Evolutionary conservation across 1,284 basidiomycete genomes (phyloP).

Genomic region (Psilocybe mexicana): DNA sequence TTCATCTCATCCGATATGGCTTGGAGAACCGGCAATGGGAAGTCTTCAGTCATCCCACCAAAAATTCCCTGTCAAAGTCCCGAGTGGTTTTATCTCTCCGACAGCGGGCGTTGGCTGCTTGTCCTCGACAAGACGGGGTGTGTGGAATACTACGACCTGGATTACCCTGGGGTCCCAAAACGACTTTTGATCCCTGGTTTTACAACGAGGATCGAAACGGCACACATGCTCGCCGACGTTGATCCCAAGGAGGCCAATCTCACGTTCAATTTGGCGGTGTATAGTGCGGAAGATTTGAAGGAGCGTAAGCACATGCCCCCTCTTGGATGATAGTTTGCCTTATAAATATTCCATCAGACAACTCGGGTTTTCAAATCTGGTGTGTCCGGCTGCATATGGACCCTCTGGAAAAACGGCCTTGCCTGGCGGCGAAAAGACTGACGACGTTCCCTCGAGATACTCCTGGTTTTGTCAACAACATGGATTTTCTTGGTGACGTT

Average conservation of each 20-base stretch:
- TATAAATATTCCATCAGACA: background rate
- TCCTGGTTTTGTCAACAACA: background rate
- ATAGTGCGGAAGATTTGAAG: background rate
- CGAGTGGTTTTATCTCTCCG: background rate
- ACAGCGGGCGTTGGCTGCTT: constrained; percentile 3
- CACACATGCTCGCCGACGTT: background rate
- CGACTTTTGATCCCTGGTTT: background rate
- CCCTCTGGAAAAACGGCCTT: background rate
- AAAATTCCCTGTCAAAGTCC: background rate
- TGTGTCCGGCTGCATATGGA: background rate
- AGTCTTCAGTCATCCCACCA: background rate
- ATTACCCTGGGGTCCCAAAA: background rate
- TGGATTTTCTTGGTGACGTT: background rate
- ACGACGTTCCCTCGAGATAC: background rate
- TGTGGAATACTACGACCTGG: background rate
- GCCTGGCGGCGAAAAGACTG: background rate
- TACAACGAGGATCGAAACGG: too few species aligned
- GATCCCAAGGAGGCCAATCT: background rate
- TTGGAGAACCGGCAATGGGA: background rate
- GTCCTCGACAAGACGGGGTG: background rate
- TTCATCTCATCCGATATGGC: background rate
- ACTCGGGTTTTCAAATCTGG: background rate
- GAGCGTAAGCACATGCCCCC: background rate
- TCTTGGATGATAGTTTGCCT: too few species aligned
- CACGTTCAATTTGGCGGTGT: background rate